Base-by-base conservation (phyloP, 352 stramenopile genomes). In the Pilasporangium apinafurcum region DNA sequence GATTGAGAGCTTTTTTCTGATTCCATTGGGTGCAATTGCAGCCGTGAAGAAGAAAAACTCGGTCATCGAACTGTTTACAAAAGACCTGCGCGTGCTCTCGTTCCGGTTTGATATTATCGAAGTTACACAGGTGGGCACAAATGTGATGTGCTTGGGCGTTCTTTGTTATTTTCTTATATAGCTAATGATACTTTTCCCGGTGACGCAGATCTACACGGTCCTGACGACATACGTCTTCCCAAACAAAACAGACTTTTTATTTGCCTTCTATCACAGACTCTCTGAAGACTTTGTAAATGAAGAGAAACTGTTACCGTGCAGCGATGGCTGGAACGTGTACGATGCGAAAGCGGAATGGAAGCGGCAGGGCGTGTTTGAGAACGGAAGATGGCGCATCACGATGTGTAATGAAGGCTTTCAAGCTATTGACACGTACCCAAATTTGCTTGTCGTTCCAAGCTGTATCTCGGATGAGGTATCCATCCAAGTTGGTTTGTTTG, bases 401-500 rank as follows among this genome's bases (percentile, higher is more conserved):
- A 59, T 46, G 40, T 54, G 81, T 26, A 92, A 92, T 42, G 53
- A 78, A 27, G 70, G 62, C 45, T 97, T 95, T 47, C 41, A 48
- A 2, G 53, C 94, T 39, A 97, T 94, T 47, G 68, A 90, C 20
- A 96, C 88, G 21, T 99, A 99, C 59, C 95, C 96, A 0, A 80
- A 84, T 16, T 71, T 96, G 5, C 55, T 99, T 27, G 79, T 97
- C n/a, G 94, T 98, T 16, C 96, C 96, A 5, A 44, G 77, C 4
- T 76, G 64, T 12, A 75, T 98, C 16, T 70, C 90, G 18, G 95
- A 98, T 46, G 83, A 80, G 34, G 81, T 87, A 62, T 2, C 17
- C 21, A 24, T 36, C 8, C 18, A 39, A n/a, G n/a, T n/a, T n/a
- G n/a, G n/a, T n/a, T n/a, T n/a, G n/a, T n/a, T n/a, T n/a, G n/a